A percentile compares a stretch with the other conserved stretches of the same genome.
phyloP scores from a whole-genome alignment of 345 rosid genomes.

The Lepidium didymum region DNA sequence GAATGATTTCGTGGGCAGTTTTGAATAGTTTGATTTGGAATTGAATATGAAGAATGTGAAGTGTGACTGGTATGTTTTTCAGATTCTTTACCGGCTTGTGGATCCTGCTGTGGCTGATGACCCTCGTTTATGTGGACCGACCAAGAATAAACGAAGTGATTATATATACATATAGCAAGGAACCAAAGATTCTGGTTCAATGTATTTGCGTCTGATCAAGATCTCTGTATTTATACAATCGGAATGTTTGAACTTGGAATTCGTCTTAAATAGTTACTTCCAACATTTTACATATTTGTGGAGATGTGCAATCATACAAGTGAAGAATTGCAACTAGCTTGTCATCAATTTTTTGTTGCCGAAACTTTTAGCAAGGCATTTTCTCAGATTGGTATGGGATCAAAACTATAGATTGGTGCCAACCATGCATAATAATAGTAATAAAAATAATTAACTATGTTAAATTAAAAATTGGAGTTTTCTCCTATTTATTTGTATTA shows the following conservation, averaged over 20 bases:
- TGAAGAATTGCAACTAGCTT: too few relatives aligned
- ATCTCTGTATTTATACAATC: background rate
- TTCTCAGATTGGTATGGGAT: too few relatives aligned
- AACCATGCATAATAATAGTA: too few relatives aligned
- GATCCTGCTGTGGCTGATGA: conserved; percentile 31
- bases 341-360: too few relatives aligned
- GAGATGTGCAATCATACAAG: too few relatives aligned
- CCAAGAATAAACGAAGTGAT: background rate
- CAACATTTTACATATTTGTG: too few relatives aligned
- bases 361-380: too few relatives aligned
- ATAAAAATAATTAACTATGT: too few relatives aligned
- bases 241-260: background rate
- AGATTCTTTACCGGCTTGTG: conserved; percentile 33
- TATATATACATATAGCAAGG: background rate
- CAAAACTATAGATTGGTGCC: too few relatives aligned
- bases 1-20: background rate
- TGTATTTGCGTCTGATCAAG: background rate
- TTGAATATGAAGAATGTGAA: background rate
- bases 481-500: too few relatives aligned
- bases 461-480: too few relatives aligned
- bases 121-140: background rate
- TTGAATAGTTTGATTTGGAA: background rate
- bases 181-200: background rate
- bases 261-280: background rate
- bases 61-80: background rate